Percentiles rank a stretch among this genome's conserved stretches.
Evolutionary conservation across 257 asterid species (phyloP).

Genomic region (Rhazya stricta): DNA sequence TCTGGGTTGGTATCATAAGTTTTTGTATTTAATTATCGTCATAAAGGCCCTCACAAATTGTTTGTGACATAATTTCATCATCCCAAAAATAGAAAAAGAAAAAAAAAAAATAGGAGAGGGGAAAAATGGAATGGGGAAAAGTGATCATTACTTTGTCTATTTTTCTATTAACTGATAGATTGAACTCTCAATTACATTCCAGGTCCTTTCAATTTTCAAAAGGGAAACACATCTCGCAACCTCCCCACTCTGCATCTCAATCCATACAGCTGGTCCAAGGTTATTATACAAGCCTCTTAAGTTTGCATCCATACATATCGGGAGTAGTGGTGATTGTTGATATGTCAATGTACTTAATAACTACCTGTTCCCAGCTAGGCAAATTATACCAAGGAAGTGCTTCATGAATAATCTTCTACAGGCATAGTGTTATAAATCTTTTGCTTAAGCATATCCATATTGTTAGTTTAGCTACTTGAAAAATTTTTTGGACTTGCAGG

Average conservation of each 20-base stretch:
- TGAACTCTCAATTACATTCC: slow-evolving; percentile 21
- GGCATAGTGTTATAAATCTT: neutral
- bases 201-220: slow-evolving; percentile 92
- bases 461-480: neutral
- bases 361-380: neutral
- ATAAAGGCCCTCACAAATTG: too few relatives aligned
- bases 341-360: neutral
- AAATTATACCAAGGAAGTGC: neutral
- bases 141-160: slow-evolving; percentile 10
- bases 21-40: neutral
- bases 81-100: too few relatives aligned
- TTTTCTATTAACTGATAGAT: neutral
- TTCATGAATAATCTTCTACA: neutral
- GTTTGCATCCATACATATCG: neutral
- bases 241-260: slow-evolving; percentile 75
- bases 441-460: neutral
- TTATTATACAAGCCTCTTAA: slow-evolving; percentile 22
- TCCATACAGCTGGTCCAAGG: slow-evolving; percentile 97
- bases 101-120: neutral
- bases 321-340: neutral
- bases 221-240: slow-evolving; percentile 48
- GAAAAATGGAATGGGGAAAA: neutral
- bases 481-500: slow-evolving; percentile 35
- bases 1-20: neutral
- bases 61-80: neutral